Conservation (phyloP, 2,329 filamentous ascomycete species). For the Pseudovirgaria hyperparasitica region DNA sequence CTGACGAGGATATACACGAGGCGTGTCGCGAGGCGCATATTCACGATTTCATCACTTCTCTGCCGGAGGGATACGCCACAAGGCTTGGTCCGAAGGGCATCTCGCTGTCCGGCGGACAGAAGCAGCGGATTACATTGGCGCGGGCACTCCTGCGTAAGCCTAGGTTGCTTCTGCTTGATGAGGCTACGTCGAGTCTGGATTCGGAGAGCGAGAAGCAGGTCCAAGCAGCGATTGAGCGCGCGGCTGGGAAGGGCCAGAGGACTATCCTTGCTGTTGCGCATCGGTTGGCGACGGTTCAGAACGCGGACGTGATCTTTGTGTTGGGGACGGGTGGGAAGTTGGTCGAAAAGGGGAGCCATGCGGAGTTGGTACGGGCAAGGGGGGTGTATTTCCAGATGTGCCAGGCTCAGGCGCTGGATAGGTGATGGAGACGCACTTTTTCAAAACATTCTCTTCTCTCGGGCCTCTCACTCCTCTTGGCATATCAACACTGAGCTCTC, state of each 20-base stretch:
- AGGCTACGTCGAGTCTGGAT: constrained; percentile 20
- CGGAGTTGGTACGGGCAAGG: no score
- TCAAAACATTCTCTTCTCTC: no score
- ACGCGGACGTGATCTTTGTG: constrained; percentile 24
- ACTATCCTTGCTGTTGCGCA: constrained; percentile 25
- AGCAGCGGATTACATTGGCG: constrained; percentile 21
- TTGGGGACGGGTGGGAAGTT: constrained; percentile 18
- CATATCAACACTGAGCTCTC: no score
- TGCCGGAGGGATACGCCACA: constrained; percentile 22
- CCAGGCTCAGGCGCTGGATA: no score
- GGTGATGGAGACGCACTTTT: no score
- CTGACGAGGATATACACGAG: constrained; percentile 15
- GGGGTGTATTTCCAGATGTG: no score
- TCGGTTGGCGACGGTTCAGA: constrained; percentile 24
- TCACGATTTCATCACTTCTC: constrained; percentile 23
- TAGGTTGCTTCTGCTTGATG: constrained; percentile 20
- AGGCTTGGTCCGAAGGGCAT: constrained; percentile 23
- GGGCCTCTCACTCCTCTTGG: no score
- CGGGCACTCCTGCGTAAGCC: constrained; percentile 20
- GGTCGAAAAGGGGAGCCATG: constrained; percentile 21
- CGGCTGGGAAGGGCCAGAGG: constrained; percentile 13
- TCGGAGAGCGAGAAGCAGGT: constrained; percentile 21
- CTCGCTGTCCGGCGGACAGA: constrained; percentile 21
- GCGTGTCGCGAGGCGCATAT: constrained; percentile 25
- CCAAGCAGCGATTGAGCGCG: constrained; percentile 21